Evolutionary conservation across 768 basidiomycete species (phyloP).

Genomic region (Cubamyces sp.): DNA sequence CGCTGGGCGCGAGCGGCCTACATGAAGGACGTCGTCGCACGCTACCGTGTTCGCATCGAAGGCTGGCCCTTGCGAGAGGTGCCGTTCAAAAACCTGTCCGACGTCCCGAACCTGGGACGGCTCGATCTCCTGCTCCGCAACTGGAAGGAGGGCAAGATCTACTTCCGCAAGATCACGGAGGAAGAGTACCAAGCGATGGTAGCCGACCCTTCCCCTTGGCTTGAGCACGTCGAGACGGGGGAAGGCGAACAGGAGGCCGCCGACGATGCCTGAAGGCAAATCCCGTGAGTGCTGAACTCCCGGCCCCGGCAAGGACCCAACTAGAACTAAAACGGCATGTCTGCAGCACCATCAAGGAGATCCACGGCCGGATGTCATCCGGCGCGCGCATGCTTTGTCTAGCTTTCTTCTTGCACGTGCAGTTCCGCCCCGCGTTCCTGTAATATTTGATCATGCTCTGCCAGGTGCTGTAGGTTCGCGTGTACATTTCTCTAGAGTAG

Average conservation of each 20-base stretch:
- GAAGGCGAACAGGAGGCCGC: not conserved
- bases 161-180: slow-evolving; percentile 30
- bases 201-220: slow-evolving; percentile 16
- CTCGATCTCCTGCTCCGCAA: slow-evolving; percentile 34
- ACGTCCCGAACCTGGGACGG: slow-evolving; percentile 34
- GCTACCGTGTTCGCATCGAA: slow-evolving; percentile 35
- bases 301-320: too few species aligned
- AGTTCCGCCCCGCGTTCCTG: too few species aligned
- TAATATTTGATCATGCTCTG: too few species aligned
- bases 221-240: slow-evolving; percentile 6
- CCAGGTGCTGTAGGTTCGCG: too few species aligned
- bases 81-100: slow-evolving; percentile 36
- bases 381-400: too few species aligned
- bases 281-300: not conserved
- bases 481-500: too few species aligned
- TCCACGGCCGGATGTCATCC: too few species aligned
- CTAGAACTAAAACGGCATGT: too few species aligned
- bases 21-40: slow-evolving; percentile 33
- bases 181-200: slow-evolving; percentile 27
- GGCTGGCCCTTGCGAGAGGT: slow-evolving; percentile 35
- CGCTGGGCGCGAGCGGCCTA: slow-evolving; percentile 29
- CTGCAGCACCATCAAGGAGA: too few species aligned
- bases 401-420: too few species aligned
- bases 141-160: slow-evolving; percentile 30
- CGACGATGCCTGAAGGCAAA: not conserved